Evolutionary conservation across 164 flowering plant genomes (phyloP), one percentile per base, ranked within the genome.

Genomic region (Aristolochia contorta): DNA sequence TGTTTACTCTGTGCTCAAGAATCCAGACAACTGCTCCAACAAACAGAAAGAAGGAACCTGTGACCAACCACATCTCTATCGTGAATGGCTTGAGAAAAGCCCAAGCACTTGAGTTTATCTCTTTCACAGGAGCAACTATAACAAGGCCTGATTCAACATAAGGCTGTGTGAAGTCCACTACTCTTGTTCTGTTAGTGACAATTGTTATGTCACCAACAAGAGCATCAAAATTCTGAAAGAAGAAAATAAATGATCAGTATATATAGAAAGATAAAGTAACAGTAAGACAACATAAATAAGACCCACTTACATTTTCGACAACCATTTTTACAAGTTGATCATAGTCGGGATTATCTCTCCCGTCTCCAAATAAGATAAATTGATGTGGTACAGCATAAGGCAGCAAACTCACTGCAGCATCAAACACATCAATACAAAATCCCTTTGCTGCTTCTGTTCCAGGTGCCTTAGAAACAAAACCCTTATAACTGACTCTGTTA

Each of bases 11-110:
- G 65, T 92, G 98, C 79, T 92, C 98, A 14, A 92, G 87, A 72
- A 89, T 83, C 98, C 98, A 92, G 51, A 92, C 86, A 58, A 89
- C 96, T 27, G 81, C 79, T 63, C 96, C 98, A 47, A 92, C 93
- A 7, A 89, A 68, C 27, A 92, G 80, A 72, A 89, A 92, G 76
- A 84, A 85, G 16, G 59, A 77, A 49, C 73, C 88, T 27, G 89
- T 89, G 48, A 85, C 93, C 32, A 46, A 45, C 98, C 98, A 92
- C 98, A 92, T 89, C 67, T 74, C 65, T 15, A 69, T 5, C 3
- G 91, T 79, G 68, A 92, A 92, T 57, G 98, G 98, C 72, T 77
- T 71, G 27, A 87, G 78, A 65, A 92, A 92, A 65, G 95, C 80
- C 98, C 96, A 92, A 30, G 93, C 77, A 65, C 77, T 85, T 32